Conservation (phyloP, 1,284 basidiomycete species). For the Boletus mariae region DNA sequence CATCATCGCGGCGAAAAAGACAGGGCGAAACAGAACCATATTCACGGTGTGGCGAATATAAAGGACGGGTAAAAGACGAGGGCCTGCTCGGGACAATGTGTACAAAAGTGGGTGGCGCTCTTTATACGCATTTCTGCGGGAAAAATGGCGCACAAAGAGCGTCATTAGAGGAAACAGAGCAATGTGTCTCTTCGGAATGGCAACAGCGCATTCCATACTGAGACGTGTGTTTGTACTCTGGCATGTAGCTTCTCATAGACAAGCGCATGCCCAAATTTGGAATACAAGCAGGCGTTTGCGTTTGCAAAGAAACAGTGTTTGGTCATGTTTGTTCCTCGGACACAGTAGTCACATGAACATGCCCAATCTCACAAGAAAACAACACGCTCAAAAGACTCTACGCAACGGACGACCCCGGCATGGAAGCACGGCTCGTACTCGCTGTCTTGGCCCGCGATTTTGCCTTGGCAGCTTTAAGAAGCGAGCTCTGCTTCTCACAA, state of each 20-base stretch:
- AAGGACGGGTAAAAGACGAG: background rate
- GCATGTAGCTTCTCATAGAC: background rate
- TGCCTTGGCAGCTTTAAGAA: conserved; percentile 32
- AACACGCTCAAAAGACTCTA: background rate
- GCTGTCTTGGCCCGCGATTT: conserved; percentile 4
- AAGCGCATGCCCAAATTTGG: conserved; percentile 28
- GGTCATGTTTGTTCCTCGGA: conserved; percentile 1
- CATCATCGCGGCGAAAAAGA: conserved; percentile 13
- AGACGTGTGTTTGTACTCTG: background rate
- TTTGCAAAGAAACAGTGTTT: conserved; percentile 6
- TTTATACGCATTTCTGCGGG: background rate
- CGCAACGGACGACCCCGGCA: background rate
- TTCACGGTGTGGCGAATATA: conserved; percentile 5
- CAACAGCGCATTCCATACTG: background rate
- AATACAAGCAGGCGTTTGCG: conserved; percentile 23
- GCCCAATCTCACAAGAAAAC: too few relatives aligned
- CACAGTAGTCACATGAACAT: too few relatives aligned
- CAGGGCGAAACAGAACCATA: conserved; percentile 22
- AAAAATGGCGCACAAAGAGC: conserved; percentile 2
- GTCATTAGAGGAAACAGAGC: conserved; percentile 7
- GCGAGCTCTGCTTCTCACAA: conserved; percentile 41
- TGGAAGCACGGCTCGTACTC: background rate
- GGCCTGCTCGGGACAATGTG: conserved; percentile 3
- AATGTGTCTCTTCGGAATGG: background rate
- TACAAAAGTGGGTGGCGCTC: background rate